A percentile compares a stretch with the other conserved stretches of the same genome.
Evolutionary conservation across 192 early-diverging fungal species (phyloP).

Genomic region (Oehlia diaphana): DNA sequence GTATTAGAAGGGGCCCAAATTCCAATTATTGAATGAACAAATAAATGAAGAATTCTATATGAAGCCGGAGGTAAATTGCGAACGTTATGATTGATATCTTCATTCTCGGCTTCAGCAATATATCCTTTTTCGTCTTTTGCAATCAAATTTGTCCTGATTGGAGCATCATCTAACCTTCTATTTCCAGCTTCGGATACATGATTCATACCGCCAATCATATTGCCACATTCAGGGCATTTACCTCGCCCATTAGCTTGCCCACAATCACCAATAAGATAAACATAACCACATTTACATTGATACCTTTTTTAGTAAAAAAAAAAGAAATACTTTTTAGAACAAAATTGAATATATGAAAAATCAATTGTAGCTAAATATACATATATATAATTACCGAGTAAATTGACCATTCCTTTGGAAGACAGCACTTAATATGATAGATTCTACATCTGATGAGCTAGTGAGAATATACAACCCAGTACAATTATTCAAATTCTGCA

Average conservation of each 20-base stretch:
- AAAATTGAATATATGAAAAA: not conserved
- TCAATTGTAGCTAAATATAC: not conserved
- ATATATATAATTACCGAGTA: not conserved
- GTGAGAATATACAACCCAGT: slow-evolving; percentile 6
- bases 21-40: slow-evolving; percentile 32
- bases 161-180: not conserved
- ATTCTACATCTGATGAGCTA: not conserved
- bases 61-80: slow-evolving; percentile 21
- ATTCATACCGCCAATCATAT: not conserved
- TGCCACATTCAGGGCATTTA: slow-evolving; percentile 22
- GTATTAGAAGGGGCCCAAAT: not conserved
- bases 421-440: not conserved
- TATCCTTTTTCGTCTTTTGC: slow-evolving; percentile 19
- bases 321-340: not conserved
- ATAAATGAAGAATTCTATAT: slow-evolving; percentile 31
- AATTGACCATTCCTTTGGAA: not conserved
- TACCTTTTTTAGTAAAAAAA: not conserved
- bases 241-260: not conserved
- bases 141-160: not conserved
- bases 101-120: not conserved
- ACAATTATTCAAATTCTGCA: not conserved
- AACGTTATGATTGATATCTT: not conserved
- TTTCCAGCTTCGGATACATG: not conserved
- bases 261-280: slow-evolving; percentile 27
- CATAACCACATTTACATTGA: slow-evolving; percentile 27